Evolutionary conservation across 345 rosid genomes (phyloP).

Genomic region (Angophora floribunda): DNA sequence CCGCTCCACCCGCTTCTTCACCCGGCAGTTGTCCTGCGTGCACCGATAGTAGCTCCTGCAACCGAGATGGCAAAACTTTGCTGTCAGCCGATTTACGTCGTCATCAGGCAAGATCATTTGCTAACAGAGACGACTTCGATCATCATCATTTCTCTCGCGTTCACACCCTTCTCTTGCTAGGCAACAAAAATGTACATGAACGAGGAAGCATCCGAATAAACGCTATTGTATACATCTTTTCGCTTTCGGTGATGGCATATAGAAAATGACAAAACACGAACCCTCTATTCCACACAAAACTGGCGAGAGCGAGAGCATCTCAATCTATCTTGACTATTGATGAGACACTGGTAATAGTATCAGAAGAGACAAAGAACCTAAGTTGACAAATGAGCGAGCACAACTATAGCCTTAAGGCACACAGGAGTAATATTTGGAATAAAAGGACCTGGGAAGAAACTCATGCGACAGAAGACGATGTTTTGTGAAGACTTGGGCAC

Average conservation of each 20-base stretch:
- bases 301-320: background rate
- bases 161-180: background rate
- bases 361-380: background rate
- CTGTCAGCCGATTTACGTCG: background rate
- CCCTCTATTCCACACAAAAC: background rate
- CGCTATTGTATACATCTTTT: background rate
- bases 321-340: background rate
- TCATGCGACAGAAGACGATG: background rate
- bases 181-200: background rate
- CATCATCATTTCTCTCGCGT: background rate
- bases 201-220: background rate
- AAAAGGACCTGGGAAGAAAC: background rate
- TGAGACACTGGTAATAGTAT: background rate
- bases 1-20: constrained; percentile 96
- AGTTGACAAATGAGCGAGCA: background rate
- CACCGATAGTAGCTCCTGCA: constrained; percentile 96
- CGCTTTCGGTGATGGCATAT: background rate
- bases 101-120: background rate
- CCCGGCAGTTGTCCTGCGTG: constrained; percentile 86
- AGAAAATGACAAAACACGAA: background rate
- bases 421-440: background rate
- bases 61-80: background rate
- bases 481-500: background rate
- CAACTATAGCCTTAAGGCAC: background rate
- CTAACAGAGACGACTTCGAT: background rate